Evolutionary conservation across 345 rosid genomes (phyloP).

Genomic region (Eucalyptus cloeziana): DNA sequence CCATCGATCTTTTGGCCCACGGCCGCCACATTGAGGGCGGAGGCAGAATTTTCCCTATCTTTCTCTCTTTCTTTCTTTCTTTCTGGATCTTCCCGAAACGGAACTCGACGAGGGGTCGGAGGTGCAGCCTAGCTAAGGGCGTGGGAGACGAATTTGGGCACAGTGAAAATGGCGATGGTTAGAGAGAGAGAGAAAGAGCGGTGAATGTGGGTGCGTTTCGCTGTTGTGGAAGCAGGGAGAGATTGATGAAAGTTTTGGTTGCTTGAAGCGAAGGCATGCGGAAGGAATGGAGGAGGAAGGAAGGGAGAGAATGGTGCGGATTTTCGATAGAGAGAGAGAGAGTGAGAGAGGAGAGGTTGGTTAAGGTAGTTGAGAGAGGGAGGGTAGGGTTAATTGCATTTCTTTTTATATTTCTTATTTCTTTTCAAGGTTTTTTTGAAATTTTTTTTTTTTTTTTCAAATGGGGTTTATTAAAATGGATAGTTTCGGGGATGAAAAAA

Average conservation of each 20-base stretch:
- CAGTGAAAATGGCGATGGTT: neutral
- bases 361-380: slow-evolving; percentile 14
- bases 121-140: neutral
- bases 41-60: neutral
- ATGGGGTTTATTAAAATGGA: neutral
- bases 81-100: neutral
- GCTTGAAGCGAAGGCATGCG: neutral
- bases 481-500: neutral
- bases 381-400: neutral
- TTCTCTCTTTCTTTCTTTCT: neutral
- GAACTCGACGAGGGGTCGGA: neutral
- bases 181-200: neutral
- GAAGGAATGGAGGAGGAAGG: neutral
- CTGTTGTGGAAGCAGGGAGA: neutral
- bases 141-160: neutral
- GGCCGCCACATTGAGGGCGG: slow-evolving; percentile 84
- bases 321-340: neutral
- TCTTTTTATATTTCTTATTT: neutral
- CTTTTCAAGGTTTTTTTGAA: neutral
- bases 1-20: slow-evolving; percentile 49
- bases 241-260: neutral
- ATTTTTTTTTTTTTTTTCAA: neutral
- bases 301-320: neutral
- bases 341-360: neutral
- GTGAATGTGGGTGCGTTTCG: neutral